Conservation (phyloP, 2,329 filamentous ascomycete species). For the Acrocalymma vagum region DNA sequence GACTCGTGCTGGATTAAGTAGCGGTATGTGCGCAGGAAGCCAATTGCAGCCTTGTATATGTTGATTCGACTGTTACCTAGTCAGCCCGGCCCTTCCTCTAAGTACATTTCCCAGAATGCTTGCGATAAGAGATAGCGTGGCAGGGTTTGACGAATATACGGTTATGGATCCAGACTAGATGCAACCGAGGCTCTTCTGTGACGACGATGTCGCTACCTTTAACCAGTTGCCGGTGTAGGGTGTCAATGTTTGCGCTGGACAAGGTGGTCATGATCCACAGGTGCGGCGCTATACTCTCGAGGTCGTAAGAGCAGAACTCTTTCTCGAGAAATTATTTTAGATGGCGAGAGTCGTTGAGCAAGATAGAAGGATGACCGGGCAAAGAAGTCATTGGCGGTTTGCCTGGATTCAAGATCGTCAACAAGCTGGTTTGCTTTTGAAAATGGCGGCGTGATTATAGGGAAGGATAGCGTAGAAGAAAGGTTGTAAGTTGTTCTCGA, state of each 20-base stretch:
- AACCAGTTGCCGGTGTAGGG: conserved; percentile 26
- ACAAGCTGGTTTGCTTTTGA: conserved; percentile 22
- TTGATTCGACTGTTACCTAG: not conserved
- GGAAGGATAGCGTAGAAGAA: conserved; percentile 1
- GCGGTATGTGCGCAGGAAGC: conserved; percentile 51
- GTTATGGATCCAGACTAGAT: conserved; percentile 28
- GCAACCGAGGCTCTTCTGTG: conserved; percentile 28
- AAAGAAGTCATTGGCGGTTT: conserved; percentile 8
- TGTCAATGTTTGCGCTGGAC: conserved; percentile 25
- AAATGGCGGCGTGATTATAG: conserved; percentile 19
- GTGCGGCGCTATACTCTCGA: conserved; percentile 25
- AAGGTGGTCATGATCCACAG: conserved; percentile 24
- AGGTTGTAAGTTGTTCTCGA: too few relatives aligned
- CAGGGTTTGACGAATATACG: conserved; percentile 26
- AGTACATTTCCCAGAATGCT: conserved; percentile 17
- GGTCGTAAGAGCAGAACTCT: conserved; percentile 21
- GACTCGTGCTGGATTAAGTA: conserved; percentile 49
- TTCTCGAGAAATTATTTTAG: conserved; percentile 16
- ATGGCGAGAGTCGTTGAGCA: conserved; percentile 3
- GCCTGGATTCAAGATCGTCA: conserved; percentile 18
- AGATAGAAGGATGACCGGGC: conserved; percentile 8
- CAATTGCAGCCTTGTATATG: conserved; percentile 21
- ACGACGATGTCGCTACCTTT: conserved; percentile 26
- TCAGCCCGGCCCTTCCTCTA: not conserved
- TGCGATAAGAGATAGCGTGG: conserved; percentile 22